Base-by-base conservation (phyloP, 768 basidiomycete species). In the Mycena vulgaris region DNA sequence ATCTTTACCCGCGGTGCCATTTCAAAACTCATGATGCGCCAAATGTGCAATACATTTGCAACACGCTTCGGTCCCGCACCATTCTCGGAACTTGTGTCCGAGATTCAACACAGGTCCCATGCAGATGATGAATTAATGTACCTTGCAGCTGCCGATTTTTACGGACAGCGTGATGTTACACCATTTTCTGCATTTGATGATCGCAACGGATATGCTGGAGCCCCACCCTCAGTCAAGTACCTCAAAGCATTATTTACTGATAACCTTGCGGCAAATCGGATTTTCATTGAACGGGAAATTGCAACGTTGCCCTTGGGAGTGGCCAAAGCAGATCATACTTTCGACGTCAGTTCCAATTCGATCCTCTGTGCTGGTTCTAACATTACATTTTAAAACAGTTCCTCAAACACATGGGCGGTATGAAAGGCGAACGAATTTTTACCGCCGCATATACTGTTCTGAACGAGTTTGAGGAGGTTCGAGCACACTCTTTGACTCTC, bases 1-100 rank as follows among this genome's bases (percentile, higher is more conserved):
- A 56, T 66, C 9, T 66, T 53, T 14, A 21, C 64, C 17, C 53
- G 53, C 11, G 55, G 64, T 23, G 64, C 64, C 6, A 21, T 66
- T 21, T 53, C 52, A 21, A 66, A 66, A 40, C 23, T 21, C 6
- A 21, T 57, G 10, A 57, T 66, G 51, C 42, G 55, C n/a, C 52
- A 27, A 35, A 21, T 51, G 51, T 23, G 23, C 25, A 52, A 51
- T 16, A 35, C 27, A 0, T 53, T 64, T n/a, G 48, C 53, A 0
- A 52, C 31, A 21, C 31, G 63, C 9, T 10, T 64, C 16, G 63
- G 63, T 19, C 49, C 63, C n/a, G n/a, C n/a, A n/a, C n/a, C n/a
- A n/a, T n/a, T n/a, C n/a, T n/a, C n/a, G n/a, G n/a, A n/a, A n/a
- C n/a, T n/a, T n/a, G n/a, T n/a, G n/a, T n/a, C n/a, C n/a, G n/a